Percentiles rank a stretch among this genome's conserved stretches.
phyloP scores from a whole-genome alignment of 78 protist species.

The Dictyostelium firmibasis region DNA sequence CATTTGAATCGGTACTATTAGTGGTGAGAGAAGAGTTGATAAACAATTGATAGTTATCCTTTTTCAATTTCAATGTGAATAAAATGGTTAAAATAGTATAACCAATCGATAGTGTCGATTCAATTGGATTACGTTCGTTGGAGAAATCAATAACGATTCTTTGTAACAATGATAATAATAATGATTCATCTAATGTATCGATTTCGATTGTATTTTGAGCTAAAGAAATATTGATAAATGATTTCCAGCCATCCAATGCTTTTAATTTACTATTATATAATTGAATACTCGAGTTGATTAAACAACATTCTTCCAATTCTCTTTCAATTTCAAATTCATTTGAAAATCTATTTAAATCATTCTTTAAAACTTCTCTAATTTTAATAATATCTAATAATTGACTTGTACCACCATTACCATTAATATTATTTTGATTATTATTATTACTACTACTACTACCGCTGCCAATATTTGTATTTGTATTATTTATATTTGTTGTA shows the following conservation, averaged over 20 bases:
- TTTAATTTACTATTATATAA: neutral
- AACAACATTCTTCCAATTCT: constrained; percentile 40
- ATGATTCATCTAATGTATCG: constrained; percentile 14
- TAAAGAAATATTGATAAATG: neutral
- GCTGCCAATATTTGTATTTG: too few species aligned
- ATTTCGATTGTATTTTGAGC: constrained; percentile 3
- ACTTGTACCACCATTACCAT: neutral
- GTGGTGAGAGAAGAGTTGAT: neutral
- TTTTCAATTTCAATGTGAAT: constrained; percentile 19
- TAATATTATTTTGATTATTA: neutral
- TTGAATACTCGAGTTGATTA: neutral
- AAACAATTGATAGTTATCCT: constrained; percentile 8
- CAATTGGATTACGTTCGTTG: constrained; percentile 28
- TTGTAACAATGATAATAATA: neutral
- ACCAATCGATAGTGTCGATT: constrained; percentile 36
- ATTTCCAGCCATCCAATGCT: constrained; percentile 66
- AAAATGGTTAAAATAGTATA: constrained; percentile 1
- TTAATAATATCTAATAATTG: constrained; percentile 11
- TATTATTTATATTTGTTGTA: neutral
- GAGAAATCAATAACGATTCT: constrained; percentile 33
- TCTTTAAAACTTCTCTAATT: neutral
- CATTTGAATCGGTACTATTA: neutral
- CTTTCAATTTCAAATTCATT: constrained; percentile 11
- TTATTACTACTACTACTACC: neutral
- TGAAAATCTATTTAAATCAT: constrained; percentile 14